Base-by-base conservation (phyloP, 331 rosid genomes). In the Rhamnella rubrinervis region DNA sequence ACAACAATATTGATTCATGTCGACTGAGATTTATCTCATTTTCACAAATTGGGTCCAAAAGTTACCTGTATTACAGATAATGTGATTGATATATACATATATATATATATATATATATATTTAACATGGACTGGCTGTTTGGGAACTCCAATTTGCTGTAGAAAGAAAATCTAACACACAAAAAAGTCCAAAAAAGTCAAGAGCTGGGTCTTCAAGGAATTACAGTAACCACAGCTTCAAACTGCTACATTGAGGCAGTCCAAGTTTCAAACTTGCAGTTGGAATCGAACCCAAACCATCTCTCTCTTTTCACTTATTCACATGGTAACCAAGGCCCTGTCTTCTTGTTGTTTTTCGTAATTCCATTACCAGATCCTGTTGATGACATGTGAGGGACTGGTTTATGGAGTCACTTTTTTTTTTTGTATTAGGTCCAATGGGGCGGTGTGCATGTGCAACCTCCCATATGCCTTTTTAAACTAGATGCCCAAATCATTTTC, bases 391-490 rank as follows among this genome's bases (percentile, higher is more conserved):
- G 97, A 85, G 81, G 78, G 61, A 70, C 81, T 78, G 79, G 75
- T 78, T 71, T 70, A 72, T 69, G 57, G 73, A 74, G 82, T 80
- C 41, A 59, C 81, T 49, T 11, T 11, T 49, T 11, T 18, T 18
- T 11, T 49, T 49, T 83, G 78, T 75, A 70, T 79, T 74, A 71
- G 87, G 81, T 86, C 87, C 92, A 85, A 78, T 83, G 72, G 83
- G 83, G 91, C 83, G 92, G 75, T 75, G 19, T 83, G 89, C 98
- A 93, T 87, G 98, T 91, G 97, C 78, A 51, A 40, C 67, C 67
- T 65, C 59, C 11, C 50, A 19, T 56, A n/a, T 73, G 25, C 20
- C 37, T 18, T 39, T 61, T 63, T 20, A 21, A 74, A 80, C 49
- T 19, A 25, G 46, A 17, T 52, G 17, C 6, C 57, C 20, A 52